These are phyloP conservation scores for Mrakia hoshinonis DNA, from an alignment of 768 basidiomycete genomes.

Conservation along the genomic window DNA sequence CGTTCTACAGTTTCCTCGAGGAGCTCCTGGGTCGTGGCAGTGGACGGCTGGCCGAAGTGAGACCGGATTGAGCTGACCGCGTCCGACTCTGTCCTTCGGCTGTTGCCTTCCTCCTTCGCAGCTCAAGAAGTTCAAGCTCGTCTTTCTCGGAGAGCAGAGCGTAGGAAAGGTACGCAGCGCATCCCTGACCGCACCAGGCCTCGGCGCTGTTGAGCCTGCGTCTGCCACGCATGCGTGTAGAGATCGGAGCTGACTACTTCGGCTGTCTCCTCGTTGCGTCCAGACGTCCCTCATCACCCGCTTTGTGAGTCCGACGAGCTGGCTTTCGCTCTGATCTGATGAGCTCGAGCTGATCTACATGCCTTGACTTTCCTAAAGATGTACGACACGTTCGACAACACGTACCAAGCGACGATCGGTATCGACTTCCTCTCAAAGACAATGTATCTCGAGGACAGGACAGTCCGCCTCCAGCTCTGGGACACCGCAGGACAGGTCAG, in stretches of 20 bases:
- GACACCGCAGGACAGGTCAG: constrained; percentile 91
- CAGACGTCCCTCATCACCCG: constrained; percentile 90
- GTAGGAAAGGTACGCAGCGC: constrained; percentile 66
- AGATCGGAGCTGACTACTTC: constrained; percentile 3
- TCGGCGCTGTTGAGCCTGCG: neutral
- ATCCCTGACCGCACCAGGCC: too few species aligned
- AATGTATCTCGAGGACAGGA: constrained; percentile 98
- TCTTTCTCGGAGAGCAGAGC: constrained; percentile 90
- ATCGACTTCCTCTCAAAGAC: constrained; percentile 99
- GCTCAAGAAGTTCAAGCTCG: constrained; percentile 91
- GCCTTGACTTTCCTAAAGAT: constrained; percentile 47
- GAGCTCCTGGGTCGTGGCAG: too few species aligned
- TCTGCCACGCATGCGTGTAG: neutral
- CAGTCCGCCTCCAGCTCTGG: constrained; percentile 94
- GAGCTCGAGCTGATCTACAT: too few species aligned
- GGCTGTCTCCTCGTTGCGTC: neutral
- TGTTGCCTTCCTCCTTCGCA: constrained; percentile 35
- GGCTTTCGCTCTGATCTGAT: neutral
- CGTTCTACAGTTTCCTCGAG: too few species aligned
- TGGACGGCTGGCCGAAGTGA: neutral
- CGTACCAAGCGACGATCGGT: constrained; percentile 53
- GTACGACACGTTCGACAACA: constrained; percentile 99
- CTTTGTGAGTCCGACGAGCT: constrained; percentile 43
- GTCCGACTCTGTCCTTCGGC: neutral
- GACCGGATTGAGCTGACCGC: neutral